These are phyloP conservation scores for Talaromyces adpressus DNA, from an alignment of 495 filamentous ascomycete genomes.

Conservation along the genomic window DNA sequence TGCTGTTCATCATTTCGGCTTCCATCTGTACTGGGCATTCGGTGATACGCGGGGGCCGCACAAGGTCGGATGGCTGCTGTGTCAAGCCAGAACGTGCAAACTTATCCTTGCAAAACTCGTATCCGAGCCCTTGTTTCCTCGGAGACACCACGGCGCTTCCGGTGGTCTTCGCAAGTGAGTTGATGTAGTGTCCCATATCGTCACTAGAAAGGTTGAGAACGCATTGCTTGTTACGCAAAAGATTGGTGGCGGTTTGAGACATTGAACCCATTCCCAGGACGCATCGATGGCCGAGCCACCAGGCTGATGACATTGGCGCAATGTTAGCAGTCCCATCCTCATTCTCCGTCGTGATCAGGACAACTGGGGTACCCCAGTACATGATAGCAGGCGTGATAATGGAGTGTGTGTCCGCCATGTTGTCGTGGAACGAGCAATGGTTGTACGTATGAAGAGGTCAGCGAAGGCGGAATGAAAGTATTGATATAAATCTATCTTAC, in stretches of 20 bases:
- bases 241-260: slow-evolving; percentile 35
- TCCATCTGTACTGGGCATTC: slow-evolving; percentile 17
- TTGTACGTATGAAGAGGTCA: background rate
- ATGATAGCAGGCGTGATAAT: slow-evolving; percentile 38
- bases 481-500: background rate
- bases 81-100: slow-evolving; percentile 26
- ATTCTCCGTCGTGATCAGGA: slow-evolving; percentile 36
- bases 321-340: slow-evolving; percentile 36
- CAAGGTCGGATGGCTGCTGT: slow-evolving; percentile 18
- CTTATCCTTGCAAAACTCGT: slow-evolving; percentile 34
- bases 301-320: slow-evolving; percentile 38
- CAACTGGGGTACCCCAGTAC: slow-evolving; percentile 38
- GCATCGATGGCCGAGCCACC: slow-evolving; percentile 39
- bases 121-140: slow-evolving; percentile 19
- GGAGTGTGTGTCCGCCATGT: background rate
- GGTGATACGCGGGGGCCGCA: background rate
- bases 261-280: slow-evolving; percentile 30
- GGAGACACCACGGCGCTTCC: slow-evolving; percentile 22
- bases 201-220: slow-evolving; percentile 37
- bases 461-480: background rate
- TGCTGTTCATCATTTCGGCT: slow-evolving; percentile 23
- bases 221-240: slow-evolving; percentile 35
- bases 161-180: slow-evolving; percentile 33
- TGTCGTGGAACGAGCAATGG: background rate
- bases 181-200: slow-evolving; percentile 27